Evolutionary conservation across 306 rosid genomes (phyloP).

Genomic region (Lablab purpureus): DNA sequence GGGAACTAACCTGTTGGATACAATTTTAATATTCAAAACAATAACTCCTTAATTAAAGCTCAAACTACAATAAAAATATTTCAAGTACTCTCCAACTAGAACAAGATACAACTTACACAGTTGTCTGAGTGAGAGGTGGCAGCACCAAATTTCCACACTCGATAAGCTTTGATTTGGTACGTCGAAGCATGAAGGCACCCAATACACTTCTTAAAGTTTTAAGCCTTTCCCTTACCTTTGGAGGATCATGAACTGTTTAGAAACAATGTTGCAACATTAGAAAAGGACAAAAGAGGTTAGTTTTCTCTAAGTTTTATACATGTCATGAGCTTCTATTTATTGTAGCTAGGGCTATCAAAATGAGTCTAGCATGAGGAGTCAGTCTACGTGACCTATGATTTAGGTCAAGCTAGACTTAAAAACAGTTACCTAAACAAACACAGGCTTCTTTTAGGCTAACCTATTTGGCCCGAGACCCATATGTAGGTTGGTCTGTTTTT

Average conservation of each 20-base stretch:
- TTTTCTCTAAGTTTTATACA: too few species aligned
- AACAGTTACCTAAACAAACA: too few species aligned
- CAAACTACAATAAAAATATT: slow-evolving; percentile 9
- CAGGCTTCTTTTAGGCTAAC: too few species aligned
- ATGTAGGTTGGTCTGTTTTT: too few species aligned
- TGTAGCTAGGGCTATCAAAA: too few species aligned
- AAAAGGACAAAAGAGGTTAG: slow-evolving; percentile 15
- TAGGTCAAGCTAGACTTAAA: too few species aligned
- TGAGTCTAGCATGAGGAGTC: too few species aligned
- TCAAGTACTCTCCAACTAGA: slow-evolving; percentile 10
- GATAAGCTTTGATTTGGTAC: slow-evolving; percentile 84
- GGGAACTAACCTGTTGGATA: slow-evolving; percentile 74
- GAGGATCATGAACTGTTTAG: slow-evolving; percentile 61
- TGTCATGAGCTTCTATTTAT: too few species aligned
- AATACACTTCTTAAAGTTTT: slow-evolving; percentile 68
- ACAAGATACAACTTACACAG: slow-evolving; percentile 64
- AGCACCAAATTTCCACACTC: slow-evolving; percentile 78
- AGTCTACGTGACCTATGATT: too few species aligned
- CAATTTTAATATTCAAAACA: slow-evolving; percentile 35
- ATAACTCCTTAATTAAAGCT: slow-evolving; percentile 28
- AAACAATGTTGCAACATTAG: slow-evolving; percentile 44
- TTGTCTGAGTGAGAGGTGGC: slow-evolving; percentile 87
- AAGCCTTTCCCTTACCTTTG: slow-evolving; percentile 59
- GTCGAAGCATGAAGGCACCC: slow-evolving; percentile 87
- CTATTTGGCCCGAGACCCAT: too few species aligned